Evolutionary conservation across 495 filamentous ascomycete genomes (phyloP).

Genomic region (Astrocystis sublimbata): DNA sequence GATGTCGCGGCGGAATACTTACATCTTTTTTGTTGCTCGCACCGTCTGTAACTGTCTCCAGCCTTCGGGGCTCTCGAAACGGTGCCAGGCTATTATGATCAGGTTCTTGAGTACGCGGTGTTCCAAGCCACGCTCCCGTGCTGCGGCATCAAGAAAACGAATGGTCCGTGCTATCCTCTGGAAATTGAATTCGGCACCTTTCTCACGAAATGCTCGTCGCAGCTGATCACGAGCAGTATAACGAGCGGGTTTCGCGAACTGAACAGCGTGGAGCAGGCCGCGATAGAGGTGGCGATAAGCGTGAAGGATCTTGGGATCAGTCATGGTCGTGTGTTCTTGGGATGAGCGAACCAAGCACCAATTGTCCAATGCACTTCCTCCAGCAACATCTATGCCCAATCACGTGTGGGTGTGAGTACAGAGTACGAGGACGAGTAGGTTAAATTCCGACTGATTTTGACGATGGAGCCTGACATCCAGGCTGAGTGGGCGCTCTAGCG

Average conservation of each 20-base stretch:
- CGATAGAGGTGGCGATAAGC: constrained; percentile 82
- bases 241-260: constrained; percentile 76
- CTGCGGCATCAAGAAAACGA: constrained; percentile 72
- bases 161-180: constrained; percentile 70
- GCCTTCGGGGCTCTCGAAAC: background rate
- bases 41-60: background rate
- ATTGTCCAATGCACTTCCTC: too few species aligned
- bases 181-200: constrained; percentile 55
- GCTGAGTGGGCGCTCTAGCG: too few species aligned
- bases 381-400: too few species aligned
- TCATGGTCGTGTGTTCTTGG: too few species aligned
- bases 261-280: constrained; percentile 71
- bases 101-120: constrained; percentile 79
- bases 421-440: too few species aligned
- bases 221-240: constrained; percentile 64
- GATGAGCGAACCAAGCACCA: too few species aligned
- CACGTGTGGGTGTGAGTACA: too few species aligned
- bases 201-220: constrained; percentile 69
- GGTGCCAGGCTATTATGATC: constrained; percentile 42
- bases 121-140: constrained; percentile 67
- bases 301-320: constrained; percentile 53
- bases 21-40: background rate
- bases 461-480: too few species aligned
- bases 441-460: too few species aligned
- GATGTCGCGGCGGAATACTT: background rate